Evolutionary conservation across 345 rosid species (phyloP).

Genomic region (Eucalyptus cloeziana): DNA sequence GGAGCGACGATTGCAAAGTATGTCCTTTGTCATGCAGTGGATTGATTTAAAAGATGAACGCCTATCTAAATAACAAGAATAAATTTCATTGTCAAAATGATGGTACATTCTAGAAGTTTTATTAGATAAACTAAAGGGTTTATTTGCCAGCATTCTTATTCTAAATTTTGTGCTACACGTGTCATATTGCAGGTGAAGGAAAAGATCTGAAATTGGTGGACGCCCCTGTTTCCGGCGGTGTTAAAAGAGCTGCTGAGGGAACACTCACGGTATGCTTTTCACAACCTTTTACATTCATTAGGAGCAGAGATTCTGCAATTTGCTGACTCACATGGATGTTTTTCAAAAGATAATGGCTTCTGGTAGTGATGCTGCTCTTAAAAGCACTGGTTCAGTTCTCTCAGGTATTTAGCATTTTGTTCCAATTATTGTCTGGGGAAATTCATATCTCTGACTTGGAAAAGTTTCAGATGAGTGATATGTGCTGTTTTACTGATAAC

Average conservation of each 20-base stretch:
- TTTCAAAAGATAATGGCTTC: slow-evolving; percentile 80
- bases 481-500: slow-evolving; percentile 4
- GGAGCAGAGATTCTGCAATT: not conserved
- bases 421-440: not conserved
- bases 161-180: not conserved
- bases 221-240: slow-evolving; percentile 99
- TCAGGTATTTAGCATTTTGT: slow-evolving; percentile 32
- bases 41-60: not conserved
- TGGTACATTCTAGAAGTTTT: not conserved
- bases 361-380: slow-evolving; percentile 73
- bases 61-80: not conserved
- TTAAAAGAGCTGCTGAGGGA: slow-evolving; percentile 78
- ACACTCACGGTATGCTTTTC: slow-evolving; percentile 61
- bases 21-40: slow-evolving; percentile 1
- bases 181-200: slow-evolving; percentile 43
- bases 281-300: not conserved
- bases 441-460: not conserved
- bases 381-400: slow-evolving; percentile 52
- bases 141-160: not conserved
- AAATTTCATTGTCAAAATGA: not conserved
- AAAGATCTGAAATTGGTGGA: slow-evolving; percentile 82
- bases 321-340: not conserved
- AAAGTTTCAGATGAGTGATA: not conserved
- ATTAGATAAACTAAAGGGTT: not conserved
- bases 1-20: slow-evolving; percentile 67